Evolutionary conservation across 2,329 filamentous ascomycete species (phyloP).

Genomic region (Sclerotinia borealis): DNA sequence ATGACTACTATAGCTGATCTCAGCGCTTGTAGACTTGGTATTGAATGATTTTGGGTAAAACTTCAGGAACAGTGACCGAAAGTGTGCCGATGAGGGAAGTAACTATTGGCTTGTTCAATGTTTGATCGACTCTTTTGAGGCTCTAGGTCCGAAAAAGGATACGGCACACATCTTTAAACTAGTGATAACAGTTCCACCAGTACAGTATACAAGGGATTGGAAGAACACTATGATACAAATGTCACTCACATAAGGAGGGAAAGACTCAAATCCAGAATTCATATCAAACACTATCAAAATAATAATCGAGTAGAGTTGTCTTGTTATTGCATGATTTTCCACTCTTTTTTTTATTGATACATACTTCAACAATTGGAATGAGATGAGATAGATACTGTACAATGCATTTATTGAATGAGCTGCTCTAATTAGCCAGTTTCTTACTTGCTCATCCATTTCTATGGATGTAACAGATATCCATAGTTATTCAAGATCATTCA

Average conservation of each 20-base stretch:
- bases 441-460: not conserved
- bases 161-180: too few relatives aligned
- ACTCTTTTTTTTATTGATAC: not conserved
- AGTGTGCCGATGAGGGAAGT: not conserved
- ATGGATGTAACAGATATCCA: not conserved
- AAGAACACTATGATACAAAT: too few relatives aligned
- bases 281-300: not conserved
- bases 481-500: too few relatives aligned
- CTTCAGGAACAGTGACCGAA: not conserved
- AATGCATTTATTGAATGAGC: not conserved
- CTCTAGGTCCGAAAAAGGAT: not conserved
- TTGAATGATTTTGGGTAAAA: not conserved
- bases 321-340: not conserved
- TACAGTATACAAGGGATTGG: too few relatives aligned
- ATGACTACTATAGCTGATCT: not conserved
- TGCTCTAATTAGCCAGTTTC: not conserved
- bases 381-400: too few relatives aligned
- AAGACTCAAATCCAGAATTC: not conserved
- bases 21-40: slow-evolving; percentile 1
- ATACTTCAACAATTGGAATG: not conserved
- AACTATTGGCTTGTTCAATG: not conserved
- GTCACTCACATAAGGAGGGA: too few relatives aligned
- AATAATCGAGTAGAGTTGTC: not conserved
- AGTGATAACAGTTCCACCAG: too few relatives aligned
- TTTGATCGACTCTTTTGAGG: not conserved